phyloP scores from a whole-genome alignment of 1,139 yeast genomes.

The Trichomonascaceae sp. region DNA sequence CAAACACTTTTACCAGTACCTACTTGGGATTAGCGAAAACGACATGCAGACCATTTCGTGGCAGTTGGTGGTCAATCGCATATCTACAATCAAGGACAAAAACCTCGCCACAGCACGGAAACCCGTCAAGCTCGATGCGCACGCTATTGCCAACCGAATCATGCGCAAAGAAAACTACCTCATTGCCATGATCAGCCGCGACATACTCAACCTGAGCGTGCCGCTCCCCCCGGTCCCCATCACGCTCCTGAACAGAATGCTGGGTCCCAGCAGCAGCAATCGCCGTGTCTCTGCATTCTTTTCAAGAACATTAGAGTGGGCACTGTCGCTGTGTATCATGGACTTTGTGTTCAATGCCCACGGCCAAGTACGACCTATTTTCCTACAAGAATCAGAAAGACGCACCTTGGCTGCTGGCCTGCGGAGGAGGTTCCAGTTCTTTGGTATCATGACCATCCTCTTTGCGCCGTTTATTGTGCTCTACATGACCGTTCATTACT shows the following conservation, averaged over 20 bases:
- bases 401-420: constrained; percentile 56
- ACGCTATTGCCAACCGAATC: constrained; percentile 85
- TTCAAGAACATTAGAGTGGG: constrained; percentile 91
- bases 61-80: constrained; percentile 72
- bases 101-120: constrained; percentile 51
- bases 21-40: constrained; percentile 58
- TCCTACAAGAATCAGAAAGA: constrained; percentile 62
- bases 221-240: constrained; percentile 32
- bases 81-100: constrained; percentile 63
- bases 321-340: constrained; percentile 71
- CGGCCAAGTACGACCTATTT: constrained; percentile 69
- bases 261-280: too few relatives aligned
- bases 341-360: constrained; percentile 74
- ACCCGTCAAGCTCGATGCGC: constrained; percentile 57
- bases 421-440: constrained; percentile 66
- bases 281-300: constrained; percentile 27
- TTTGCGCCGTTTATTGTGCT: constrained; percentile 77
- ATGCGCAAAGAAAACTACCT: constrained; percentile 92
- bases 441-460: constrained; percentile 71
- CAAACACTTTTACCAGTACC: constrained; percentile 48
- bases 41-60: constrained; percentile 90
- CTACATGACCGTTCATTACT: constrained; percentile 70
- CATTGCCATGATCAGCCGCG: constrained; percentile 77
- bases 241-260: constrained; percentile 6
- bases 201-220: constrained; percentile 52